These are phyloP conservation scores for Crithidia mellificae DNA, from an alignment of 208 protist genomes.

Conservation along the genomic window DNA sequence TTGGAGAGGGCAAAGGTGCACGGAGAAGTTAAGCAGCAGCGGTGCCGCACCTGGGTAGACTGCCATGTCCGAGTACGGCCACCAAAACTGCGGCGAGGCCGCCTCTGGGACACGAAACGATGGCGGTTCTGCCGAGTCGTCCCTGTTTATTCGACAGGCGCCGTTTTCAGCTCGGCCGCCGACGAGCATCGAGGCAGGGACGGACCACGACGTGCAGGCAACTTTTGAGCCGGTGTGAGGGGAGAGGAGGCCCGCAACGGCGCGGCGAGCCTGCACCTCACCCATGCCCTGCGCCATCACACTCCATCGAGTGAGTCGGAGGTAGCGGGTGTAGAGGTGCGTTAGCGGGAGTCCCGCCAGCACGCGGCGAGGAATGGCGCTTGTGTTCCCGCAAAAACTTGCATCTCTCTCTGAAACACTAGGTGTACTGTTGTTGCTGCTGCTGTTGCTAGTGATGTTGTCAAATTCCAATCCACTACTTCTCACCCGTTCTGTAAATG, in stretches of 20 bases:
- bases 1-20: conserved; percentile 46
- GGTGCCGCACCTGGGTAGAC: conserved; percentile 77
- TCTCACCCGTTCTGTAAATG: no score
- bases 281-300: conserved; percentile 59
- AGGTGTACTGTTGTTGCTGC: no score
- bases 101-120: not conserved
- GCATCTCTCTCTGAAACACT: no score
- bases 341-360: conserved; percentile 35
- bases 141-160: no score
- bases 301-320: conserved; percentile 49
- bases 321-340: conserved; percentile 39
- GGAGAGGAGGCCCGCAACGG: conserved; percentile 28
- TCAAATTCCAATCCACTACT: no score
- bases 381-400: no score
- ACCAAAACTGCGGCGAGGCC: conserved; percentile 67
- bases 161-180: conserved; percentile 2
- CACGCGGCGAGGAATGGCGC: not conserved
- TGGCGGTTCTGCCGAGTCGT: no score
- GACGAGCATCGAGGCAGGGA: conserved; percentile 15
- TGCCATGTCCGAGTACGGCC: conserved; percentile 94
- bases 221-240: not conserved
- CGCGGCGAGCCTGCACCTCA: conserved; percentile 48
- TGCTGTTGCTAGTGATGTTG: no score
- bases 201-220: conserved; percentile 17
- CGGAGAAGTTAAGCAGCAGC: conserved; percentile 93